A percentile compares a stretch with the other conserved stretches of the same genome.
These are phyloP conservation scores for Trichothecium roseum DNA, from an alignment of 2,329 filamentous ascomycete genomes.

Conservation along the genomic window DNA sequence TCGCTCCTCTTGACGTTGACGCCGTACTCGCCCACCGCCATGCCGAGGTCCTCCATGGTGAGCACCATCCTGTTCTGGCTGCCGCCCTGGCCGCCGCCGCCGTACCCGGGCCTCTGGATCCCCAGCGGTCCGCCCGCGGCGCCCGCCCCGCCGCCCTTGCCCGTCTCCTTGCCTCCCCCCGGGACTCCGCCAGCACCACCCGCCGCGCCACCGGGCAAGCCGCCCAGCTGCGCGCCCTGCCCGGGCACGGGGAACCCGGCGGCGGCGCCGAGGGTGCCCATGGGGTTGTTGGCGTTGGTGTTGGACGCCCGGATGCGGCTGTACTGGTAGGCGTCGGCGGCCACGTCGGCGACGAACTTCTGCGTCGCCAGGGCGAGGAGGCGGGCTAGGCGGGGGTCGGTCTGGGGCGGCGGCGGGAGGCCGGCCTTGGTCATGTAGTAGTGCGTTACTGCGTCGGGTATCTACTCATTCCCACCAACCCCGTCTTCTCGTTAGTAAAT, in stretches of 20 bases:
- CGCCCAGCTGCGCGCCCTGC: conserved; percentile 39
- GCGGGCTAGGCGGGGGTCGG: conserved; percentile 79
- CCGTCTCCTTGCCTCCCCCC: conserved; percentile 37
- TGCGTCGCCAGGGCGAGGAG: conserved; percentile 95
- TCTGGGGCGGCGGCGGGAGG: conserved; percentile 83
- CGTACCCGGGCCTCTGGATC: conserved; percentile 69
- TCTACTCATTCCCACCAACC: too few species aligned
- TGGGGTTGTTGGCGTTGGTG: conserved; percentile 76
- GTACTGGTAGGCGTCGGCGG: conserved; percentile 96
- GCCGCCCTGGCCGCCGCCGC: conserved; percentile 80
- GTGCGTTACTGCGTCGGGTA: conserved; percentile 92
- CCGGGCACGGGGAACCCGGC: conserved; percentile 58
- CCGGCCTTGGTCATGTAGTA: conserved; percentile 97
- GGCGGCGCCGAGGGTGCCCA: conserved; percentile 73
- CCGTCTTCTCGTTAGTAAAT: too few species aligned
- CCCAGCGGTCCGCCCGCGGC: conserved; percentile 44
- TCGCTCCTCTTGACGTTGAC: conserved; percentile 96
- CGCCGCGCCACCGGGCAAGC: conserved; percentile 26
- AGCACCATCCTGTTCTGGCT: conserved; percentile 87
- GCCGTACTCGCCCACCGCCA: conserved; percentile 96
- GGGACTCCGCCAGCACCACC: conserved; percentile 13
- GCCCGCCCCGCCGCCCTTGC: conserved; percentile 23
- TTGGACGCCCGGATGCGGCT: conserved; percentile 88
- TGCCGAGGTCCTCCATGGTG: conserved; percentile 97
- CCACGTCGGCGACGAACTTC: conserved; percentile 97